Base-by-base conservation (phyloP, 805 yeast genomes). In the Saturnispora bothae region DNA sequence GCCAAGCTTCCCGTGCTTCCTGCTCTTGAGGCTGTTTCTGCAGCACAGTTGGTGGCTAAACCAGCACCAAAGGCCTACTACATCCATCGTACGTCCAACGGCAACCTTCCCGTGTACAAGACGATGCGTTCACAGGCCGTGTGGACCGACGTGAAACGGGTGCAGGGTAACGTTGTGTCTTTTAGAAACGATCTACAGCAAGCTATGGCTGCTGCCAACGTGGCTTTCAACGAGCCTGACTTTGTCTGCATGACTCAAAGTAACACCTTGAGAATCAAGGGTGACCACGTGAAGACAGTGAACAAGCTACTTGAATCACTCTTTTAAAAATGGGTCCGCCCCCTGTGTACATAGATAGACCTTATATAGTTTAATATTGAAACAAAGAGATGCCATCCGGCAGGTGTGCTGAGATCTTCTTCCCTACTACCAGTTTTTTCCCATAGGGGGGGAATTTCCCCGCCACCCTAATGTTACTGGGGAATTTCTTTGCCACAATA, bases 71-170 rank as follows among this genome's bases (percentile, higher is more conserved):
- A 61, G 5, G 57, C 60, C 33, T 73, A 73, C 48, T 53, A 48
- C 49, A 52, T 73, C 23, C 45, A 58, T 17, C 75, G 80, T 54
- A 67, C 83, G 6, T 59, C 68, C 13, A 65, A 62, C 33, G 85
- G 89, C 4, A 76, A 80, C 53, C 65, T 86, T 53, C 95, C 95
- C n/a, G 82, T 85, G 1, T 85, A 85, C 60, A 65, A 71, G 38
- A 84, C 81, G 44, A 57, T 66, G 44, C 83, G 76, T 53, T 72
- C 74, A 43, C 77, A 75, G 43, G 64, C 65, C 12, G 60, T 67
- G n/a, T 70, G 71, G 49, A 85, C 96, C 0, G 86, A 83, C 52
- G 66, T 85, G 20, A 76, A 82, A 53, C 72, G 73, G 43, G 68
- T 85, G 36, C 61, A 68, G 42, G 96, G 96, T 5, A 78, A 81